phyloP scores from a whole-genome alignment of 2,329 filamentous ascomycete genomes.

The Talaromyces albobiverticillius region DNA sequence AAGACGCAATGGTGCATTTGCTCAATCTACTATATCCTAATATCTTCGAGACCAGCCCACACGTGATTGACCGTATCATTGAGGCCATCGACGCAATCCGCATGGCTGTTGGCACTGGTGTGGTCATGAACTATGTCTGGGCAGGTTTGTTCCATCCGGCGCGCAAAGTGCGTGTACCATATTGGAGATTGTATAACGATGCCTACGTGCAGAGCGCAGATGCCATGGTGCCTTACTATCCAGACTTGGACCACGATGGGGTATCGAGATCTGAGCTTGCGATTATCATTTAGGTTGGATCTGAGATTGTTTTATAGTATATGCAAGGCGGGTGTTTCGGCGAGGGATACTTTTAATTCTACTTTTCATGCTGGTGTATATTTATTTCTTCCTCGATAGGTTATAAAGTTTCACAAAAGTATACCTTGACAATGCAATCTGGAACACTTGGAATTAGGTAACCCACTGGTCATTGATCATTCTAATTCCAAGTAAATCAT shows the following conservation, averaged over 20 bases:
- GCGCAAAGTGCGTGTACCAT: slow-evolving; percentile 87
- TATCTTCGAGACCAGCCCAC: slow-evolving; percentile 93
- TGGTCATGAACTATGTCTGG: slow-evolving; percentile 98
- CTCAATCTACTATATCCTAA: slow-evolving; percentile 96
- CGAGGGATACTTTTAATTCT: background rate
- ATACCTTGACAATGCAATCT: background rate
- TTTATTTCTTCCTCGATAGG: background rate
- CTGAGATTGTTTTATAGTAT: background rate
- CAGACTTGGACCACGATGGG: slow-evolving; percentile 76
- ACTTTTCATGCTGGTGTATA: background rate
- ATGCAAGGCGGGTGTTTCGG: slow-evolving; percentile 11
- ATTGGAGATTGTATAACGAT: slow-evolving; percentile 97
- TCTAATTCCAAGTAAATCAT: too few relatives aligned
- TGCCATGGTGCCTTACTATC: slow-evolving; percentile 95
- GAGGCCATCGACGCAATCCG: slow-evolving; percentile 96
- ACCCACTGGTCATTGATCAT: too few relatives aligned
- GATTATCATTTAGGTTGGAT: slow-evolving; percentile 70
- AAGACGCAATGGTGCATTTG: slow-evolving; percentile 97
- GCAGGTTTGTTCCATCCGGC: slow-evolving; percentile 96
- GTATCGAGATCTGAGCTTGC: slow-evolving; percentile 76
- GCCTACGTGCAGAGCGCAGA: slow-evolving; percentile 93
- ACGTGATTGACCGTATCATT: slow-evolving; percentile 97
- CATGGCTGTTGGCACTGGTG: slow-evolving; percentile 85
- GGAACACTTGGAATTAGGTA: too few relatives aligned
- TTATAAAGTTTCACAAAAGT: background rate